Percentiles rank a stretch among this genome's conserved stretches.
These are phyloP conservation scores for Grosmannia huntii DNA, from an alignment of 2,329 filamentous ascomycete species.

Conservation along the genomic window DNA sequence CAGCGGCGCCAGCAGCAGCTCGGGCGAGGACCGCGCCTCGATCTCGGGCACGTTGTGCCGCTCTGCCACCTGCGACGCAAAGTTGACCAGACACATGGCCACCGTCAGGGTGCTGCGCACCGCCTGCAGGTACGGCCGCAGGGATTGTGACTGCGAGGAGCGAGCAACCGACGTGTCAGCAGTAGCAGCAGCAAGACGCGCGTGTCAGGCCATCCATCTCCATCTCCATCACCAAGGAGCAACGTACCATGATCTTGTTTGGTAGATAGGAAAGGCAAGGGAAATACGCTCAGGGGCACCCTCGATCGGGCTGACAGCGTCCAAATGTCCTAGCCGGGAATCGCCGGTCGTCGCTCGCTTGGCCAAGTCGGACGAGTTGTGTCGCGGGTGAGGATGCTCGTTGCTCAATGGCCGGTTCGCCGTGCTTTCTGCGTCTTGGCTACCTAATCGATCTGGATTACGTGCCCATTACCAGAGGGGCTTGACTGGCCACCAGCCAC, in stretches of 20 bases:
- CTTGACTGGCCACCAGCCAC: neutral
- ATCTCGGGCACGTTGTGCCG: slow-evolving; percentile 97
- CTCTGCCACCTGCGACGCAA: slow-evolving; percentile 92
- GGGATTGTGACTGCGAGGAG: slow-evolving; percentile 72
- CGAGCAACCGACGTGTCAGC: neutral
- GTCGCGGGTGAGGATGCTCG: neutral
- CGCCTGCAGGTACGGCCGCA: slow-evolving; percentile 91
- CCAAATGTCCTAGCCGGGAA: neutral
- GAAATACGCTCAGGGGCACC: neutral
- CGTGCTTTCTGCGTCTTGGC: neutral
- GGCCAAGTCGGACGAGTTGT: neutral
- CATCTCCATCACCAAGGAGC: neutral
- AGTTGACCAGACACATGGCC: slow-evolving; percentile 88
- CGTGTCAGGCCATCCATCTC: neutral
- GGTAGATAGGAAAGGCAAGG: neutral
- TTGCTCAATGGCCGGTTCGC: neutral
- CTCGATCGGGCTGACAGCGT: neutral
- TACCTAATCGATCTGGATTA: neutral
- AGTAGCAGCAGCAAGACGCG: neutral
- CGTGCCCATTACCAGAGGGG: neutral
- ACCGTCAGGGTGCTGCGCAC: slow-evolving; percentile 90
- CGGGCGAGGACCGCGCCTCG: slow-evolving; percentile 82
- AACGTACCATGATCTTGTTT: neutral
- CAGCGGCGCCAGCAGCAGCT: slow-evolving; percentile 84
- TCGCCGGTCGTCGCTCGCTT: neutral